Conservation (phyloP, 768 basidiomycete species). For the Suillus sp. region DNA sequence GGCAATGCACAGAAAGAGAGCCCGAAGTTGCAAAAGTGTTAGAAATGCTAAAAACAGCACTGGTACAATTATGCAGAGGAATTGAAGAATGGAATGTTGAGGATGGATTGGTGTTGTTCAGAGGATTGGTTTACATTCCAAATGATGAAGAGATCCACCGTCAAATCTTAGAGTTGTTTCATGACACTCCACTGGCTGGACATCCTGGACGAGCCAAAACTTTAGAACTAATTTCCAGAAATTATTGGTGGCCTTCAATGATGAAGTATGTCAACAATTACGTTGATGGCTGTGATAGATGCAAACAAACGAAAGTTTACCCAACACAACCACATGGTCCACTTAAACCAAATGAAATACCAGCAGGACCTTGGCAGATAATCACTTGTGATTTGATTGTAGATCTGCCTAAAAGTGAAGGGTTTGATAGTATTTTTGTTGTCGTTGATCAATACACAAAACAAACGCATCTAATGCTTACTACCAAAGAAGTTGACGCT, state of each 20-base stretch:
- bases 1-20: not conserved
- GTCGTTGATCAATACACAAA: too few species aligned
- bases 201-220: not conserved
- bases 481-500: too few species aligned
- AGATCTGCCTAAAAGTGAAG: too few species aligned
- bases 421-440: too few species aligned
- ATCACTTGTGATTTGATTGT: too few species aligned
- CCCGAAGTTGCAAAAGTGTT: not conserved
- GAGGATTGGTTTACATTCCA: not conserved
- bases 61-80: not conserved
- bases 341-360: not conserved
- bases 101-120: not conserved
- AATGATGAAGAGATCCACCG: not conserved
- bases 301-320: not conserved
- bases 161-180: not conserved
- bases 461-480: too few species aligned
- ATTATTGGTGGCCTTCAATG: not conserved
- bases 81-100: not conserved
- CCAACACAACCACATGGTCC: not conserved
- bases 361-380: too few species aligned
- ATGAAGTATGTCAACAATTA: not conserved
- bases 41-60: not conserved
- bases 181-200: not conserved
- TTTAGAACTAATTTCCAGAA: not conserved
- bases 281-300: not conserved